Conservation (phyloP, 2,329 filamentous ascomycete genomes). For the Trichophyton rubrum region DNA sequence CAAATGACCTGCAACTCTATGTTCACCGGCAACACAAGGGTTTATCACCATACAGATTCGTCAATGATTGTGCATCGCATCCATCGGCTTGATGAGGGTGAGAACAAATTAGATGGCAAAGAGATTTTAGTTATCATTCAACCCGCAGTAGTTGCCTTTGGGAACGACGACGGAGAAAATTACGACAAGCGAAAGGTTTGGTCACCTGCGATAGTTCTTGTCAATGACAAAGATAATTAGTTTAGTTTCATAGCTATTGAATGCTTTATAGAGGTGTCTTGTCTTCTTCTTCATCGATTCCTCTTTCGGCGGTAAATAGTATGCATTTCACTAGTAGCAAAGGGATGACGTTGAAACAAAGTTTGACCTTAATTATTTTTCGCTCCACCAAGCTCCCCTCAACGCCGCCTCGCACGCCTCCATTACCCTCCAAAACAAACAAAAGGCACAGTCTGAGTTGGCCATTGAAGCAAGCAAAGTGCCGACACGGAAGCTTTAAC, state of each 20-base stretch:
- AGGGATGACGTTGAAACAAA: neutral
- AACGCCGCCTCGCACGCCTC: neutral
- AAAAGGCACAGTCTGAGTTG: neutral
- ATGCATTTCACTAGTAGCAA: too few species aligned
- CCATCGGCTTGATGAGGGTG: constrained; percentile 15
- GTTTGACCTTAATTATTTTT: neutral
- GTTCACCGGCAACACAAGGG: too few species aligned
- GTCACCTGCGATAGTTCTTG: constrained; percentile 14
- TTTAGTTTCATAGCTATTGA: too few species aligned
- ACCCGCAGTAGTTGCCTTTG: constrained; percentile 16
- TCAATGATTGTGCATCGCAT: constrained; percentile 14
- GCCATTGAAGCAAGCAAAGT: neutral
- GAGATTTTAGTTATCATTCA: constrained; percentile 13
- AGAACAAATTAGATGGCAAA: constrained; percentile 12
- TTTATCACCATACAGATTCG: neutral
- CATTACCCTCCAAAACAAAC: neutral
- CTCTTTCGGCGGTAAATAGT: too few species aligned
- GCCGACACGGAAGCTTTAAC: neutral
- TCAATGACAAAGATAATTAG: neutral
- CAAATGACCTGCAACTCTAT: neutral
- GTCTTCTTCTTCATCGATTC: too few species aligned
- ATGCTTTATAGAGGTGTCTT: too few species aligned
- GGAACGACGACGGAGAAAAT: constrained; percentile 15
- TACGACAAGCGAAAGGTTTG: constrained; percentile 16
- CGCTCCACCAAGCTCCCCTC: neutral